A percentile compares a stretch with the other conserved stretches of the same genome.
phyloP scores from a whole-genome alignment of 192 early-diverging fungal genomes.

The Mortierella hygrophila region DNA sequence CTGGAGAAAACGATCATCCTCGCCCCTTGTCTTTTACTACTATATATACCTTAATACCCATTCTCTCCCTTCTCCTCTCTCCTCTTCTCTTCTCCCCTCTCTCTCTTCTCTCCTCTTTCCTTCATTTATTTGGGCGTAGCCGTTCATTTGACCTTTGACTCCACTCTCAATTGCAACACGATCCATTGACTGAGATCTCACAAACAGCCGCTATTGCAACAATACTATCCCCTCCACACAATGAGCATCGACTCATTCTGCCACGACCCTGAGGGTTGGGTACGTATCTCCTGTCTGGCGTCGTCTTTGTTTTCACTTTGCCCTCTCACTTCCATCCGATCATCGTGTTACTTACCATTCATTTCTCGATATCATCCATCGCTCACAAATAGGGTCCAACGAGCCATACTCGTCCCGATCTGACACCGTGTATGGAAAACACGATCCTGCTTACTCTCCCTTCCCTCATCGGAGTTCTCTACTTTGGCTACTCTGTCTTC shows the following conservation, averaged over 20 bases:
- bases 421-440: conserved; percentile 26
- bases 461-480: conserved; percentile 4
- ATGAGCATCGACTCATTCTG: conserved; percentile 16
- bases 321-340: background rate
- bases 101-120: no score
- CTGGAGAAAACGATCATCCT: background rate
- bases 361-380: background rate
- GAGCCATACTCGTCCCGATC: background rate
- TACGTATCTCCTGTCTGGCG: background rate
- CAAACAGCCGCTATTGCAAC: no score
- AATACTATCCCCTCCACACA: background rate
- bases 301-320: background rate
- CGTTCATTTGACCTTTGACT: background rate
- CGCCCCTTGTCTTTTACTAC: background rate
- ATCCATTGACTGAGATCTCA: background rate
- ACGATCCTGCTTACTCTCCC: conserved; percentile 24
- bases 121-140: no score
- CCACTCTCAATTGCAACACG: background rate
- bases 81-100: no score
- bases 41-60: background rate
- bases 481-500: background rate
- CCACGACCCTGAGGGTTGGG: conserved; percentile 14
- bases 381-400: conserved; percentile 18
- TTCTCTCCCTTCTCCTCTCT: background rate
- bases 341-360: background rate